Evolutionary conservation across 83 land plant genomes (phyloP), one percentile per base, ranked within the genome.

Genomic region (Larix sibirica): DNA sequence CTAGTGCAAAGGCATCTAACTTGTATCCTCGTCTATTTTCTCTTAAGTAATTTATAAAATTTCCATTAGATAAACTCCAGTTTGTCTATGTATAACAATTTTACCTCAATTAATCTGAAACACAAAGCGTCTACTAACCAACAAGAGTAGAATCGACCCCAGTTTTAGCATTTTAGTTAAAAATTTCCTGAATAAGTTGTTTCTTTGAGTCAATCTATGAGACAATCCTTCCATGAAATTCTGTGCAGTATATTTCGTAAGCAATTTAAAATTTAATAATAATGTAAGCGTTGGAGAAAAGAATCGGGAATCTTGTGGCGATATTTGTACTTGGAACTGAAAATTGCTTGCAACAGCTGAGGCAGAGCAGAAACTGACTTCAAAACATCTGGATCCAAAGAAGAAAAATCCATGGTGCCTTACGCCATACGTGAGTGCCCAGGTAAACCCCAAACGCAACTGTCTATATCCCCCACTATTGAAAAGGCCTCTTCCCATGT

Each of bases 261-360:
- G 38, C 66, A 9, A 17, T 20, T 28, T 83, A 26, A 24, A 66
- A 5, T 33, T 82, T 17, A 58, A 83, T 12, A 7, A 4, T 16
- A 26, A 75, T 47, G 14, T 6, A 16, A 47, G 6, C 6, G 20
- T 47, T 56, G 42, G 3, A 42, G 44, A 62, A 40, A 61, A 24
- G 16, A 42, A 60, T 4, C 21, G 44, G 54, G 31, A 40, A 36
- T 40, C 5, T 6, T 33, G 28, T 0, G 33, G 31, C 4, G 18
- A 44, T 62, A 44, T 36, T 23, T 23, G 21, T 61, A 92, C 95
- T 93, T 92, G 93, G 90, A 92, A 78, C 79, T 89, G 79, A 92
- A 92, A 64, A 84, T 61, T 3, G 90, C 86, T 1, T 85, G 88
- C 33, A 92, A 87, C 77, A 85, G 88, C 50, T 62, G 62, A 3